phyloP scores from a whole-genome alignment of 2,329 filamentous ascomycete species.

The Penicillium freii region DNA sequence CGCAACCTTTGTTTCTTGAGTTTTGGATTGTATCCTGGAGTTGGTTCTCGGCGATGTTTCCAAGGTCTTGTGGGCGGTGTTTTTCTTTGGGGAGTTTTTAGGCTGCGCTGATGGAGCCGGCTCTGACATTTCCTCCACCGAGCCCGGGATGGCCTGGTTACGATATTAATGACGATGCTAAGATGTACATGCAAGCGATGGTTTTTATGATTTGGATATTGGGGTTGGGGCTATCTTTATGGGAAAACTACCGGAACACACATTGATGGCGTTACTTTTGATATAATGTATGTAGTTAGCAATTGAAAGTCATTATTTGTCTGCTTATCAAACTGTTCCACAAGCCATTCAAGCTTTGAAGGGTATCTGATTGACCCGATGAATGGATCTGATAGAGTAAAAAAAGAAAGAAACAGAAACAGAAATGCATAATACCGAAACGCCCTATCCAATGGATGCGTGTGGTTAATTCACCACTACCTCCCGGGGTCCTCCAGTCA shows the following conservation, averaged over 20 bases:
- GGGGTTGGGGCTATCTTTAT: slow-evolving; percentile 20
- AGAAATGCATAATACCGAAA: slow-evolving; percentile 9
- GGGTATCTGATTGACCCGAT: slow-evolving; percentile 24
- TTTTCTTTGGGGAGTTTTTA: slow-evolving; percentile 32
- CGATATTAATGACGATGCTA: slow-evolving; percentile 41
- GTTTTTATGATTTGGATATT: slow-evolving; percentile 32
- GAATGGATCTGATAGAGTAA: slow-evolving; percentile 4
- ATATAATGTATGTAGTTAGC: slow-evolving; percentile 21
- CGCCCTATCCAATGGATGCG: slow-evolving; percentile 13
- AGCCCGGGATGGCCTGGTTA: slow-evolving; percentile 34
- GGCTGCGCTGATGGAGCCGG: slow-evolving; percentile 23
- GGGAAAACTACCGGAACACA: slow-evolving; percentile 14
- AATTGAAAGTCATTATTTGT: slow-evolving; percentile 20
- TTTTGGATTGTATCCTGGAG: slow-evolving; percentile 22
- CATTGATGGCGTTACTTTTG: slow-evolving; percentile 21
- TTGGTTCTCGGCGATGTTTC: slow-evolving; percentile 18
- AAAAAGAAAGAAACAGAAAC: background rate
- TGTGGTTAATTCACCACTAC: background rate
- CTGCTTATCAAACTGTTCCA: slow-evolving; percentile 2
- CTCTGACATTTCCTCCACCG: slow-evolving; percentile 28
- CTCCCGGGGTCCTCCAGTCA: background rate
- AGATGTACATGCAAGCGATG: slow-evolving; percentile 42
- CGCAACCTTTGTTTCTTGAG: slow-evolving; percentile 7
- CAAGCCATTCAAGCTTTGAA: slow-evolving; percentile 7
- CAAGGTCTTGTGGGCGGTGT: slow-evolving; percentile 20